These are phyloP conservation scores for Tuber indicum DNA, from an alignment of 495 filamentous ascomycete genomes.

Conservation along the genomic window DNA sequence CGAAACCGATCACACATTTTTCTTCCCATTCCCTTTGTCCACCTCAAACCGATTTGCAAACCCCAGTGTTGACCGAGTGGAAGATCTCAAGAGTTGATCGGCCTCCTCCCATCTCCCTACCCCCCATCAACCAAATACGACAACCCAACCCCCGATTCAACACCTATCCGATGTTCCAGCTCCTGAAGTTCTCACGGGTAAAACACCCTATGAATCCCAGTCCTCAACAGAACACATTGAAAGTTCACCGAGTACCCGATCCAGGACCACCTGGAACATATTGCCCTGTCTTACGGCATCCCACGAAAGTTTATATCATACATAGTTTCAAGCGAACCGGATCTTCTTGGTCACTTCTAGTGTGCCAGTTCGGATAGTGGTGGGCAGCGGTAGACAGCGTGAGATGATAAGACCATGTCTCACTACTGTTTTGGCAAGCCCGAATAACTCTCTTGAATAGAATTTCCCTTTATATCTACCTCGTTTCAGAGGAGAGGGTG, in stretches of 20 bases:
- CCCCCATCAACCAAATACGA: neutral
- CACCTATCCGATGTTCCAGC: neutral
- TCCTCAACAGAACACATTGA: neutral
- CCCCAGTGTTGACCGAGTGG: neutral
- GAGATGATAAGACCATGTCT: neutral
- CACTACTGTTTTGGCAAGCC: neutral
- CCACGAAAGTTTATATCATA: neutral
- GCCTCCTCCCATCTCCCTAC: neutral
- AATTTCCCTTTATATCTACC: neutral
- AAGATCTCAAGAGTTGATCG: neutral
- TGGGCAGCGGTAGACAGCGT: neutral
- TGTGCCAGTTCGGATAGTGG: neutral
- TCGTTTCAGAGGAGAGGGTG: neutral
- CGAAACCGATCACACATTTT: neutral
- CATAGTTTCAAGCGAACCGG: neutral
- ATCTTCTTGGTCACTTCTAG: neutral
- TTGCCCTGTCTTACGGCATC: neutral
- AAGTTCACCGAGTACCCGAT: neutral
- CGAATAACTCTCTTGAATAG: neutral
- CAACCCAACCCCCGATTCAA: neutral
- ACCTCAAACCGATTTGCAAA: neutral
- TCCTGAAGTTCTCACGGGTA: neutral
- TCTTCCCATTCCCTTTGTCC: neutral
- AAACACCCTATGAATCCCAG: neutral
- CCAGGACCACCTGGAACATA: neutral